phyloP scores from a whole-genome alignment of 768 basidiomycete genomes.

The Zangia roseola region DNA sequence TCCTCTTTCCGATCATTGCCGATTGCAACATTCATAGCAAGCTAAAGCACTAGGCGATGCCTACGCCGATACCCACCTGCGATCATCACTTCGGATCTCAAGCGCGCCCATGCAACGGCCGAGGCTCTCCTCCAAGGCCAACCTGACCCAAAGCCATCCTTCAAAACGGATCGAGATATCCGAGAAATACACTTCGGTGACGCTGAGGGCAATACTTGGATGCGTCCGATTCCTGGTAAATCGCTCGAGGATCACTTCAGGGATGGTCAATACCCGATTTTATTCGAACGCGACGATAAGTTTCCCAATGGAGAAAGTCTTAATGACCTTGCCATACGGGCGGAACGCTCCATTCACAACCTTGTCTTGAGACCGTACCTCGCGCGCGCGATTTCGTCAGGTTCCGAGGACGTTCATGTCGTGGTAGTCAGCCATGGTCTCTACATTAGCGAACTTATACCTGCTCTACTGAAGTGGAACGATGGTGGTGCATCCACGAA shows the following conservation, averaged over 20 bases:
- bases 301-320: conserved; percentile 75
- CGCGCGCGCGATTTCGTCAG: conserved; percentile 39
- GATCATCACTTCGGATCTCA: conserved; percentile 66
- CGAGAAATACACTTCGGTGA: conserved; percentile 71
- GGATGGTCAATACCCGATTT: conserved; percentile 51
- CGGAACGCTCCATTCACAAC: conserved; percentile 48
- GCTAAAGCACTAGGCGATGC: conserved; percentile 58
- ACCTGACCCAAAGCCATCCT: conserved; percentile 41
- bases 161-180: conserved; percentile 50
- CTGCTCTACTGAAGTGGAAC: conserved; percentile 46
- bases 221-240: conserved; percentile 25
- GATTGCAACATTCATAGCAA: conserved; percentile 43
- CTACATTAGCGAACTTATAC: conserved; percentile 60
- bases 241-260: conserved; percentile 48
- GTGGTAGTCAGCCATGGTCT: conserved; percentile 77
- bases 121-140: conserved; percentile 52
- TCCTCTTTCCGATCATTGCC: background rate
- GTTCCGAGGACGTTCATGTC: conserved; percentile 45
- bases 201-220: conserved; percentile 63
- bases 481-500: conserved; percentile 26
- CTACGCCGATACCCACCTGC: conserved; percentile 49
- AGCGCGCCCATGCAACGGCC: conserved; percentile 64
- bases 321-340: conserved; percentile 59
- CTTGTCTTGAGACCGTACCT: conserved; percentile 55
- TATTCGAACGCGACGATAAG: conserved; percentile 43